Evolutionary conservation across 257 asterid species (phyloP), one percentile per base, ranked within the genome.

Genomic region (Phtheirospermum japonicum): DNA sequence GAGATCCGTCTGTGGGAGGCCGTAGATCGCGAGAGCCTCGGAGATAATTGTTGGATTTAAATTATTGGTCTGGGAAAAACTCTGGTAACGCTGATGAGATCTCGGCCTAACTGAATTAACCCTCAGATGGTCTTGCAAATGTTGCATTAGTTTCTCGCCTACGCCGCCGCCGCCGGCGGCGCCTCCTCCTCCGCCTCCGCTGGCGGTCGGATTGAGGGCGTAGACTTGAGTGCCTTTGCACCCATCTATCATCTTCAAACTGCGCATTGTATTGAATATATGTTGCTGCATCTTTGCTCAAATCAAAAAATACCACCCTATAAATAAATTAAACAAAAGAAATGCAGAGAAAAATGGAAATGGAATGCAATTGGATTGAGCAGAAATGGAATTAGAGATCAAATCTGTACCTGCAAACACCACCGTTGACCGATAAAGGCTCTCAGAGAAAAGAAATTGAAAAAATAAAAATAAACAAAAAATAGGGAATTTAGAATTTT

Each of bases 211-310:
- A 73, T 88, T 78, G 40, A 86, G 68, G 61, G 86, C 71, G 80
- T 58, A 82, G 0, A 80, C 75, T 59, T 85, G 97, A 33, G 82
- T 40, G 63, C 80, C 74, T 66, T 83, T 93, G 74, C 92, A 87
- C 67, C 92, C 94, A 14, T 93, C 96, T 66, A 82, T 67, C 86
- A 93, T 74, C 71, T 85, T 86, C 79, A 87, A 66, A 73, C 96
- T 84, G 53, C 95, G 94, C 93, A 83, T 83, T 40, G 95, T 73
- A 60, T 81, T 79, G 67, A 75, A 85, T 40, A 86, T 68, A 57
- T 80, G 88, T 34, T 87, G 90, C 75, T 85, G 99, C 97, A 87
- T 89, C 76, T 80, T 81, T 67, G 74, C 74, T 60, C 74, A 71
- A 23, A 70, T 63, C 66, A 56, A 59, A 48, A 48, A 66, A 30